Conservation (phyloP, 129 eudicot species). For the Mikania micrantha region DNA sequence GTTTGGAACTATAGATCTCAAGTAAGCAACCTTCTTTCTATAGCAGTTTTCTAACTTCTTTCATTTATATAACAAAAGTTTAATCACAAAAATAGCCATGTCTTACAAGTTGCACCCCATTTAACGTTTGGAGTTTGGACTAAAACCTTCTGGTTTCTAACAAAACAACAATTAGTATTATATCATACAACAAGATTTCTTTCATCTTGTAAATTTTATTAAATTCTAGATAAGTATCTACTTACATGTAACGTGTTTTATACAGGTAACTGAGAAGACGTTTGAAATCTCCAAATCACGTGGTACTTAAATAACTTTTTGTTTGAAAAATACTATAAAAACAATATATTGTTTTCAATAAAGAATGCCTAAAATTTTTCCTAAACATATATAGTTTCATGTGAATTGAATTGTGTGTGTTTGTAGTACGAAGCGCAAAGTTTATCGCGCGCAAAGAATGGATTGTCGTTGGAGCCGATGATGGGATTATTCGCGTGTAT, state of each 20-base stretch:
- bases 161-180: background rate
- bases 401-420: background rate
- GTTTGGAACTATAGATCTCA: constrained; percentile 80
- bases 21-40: constrained; percentile 32
- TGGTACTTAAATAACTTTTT: constrained; percentile 31
- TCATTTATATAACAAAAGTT: no score
- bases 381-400: no score
- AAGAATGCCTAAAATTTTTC: no score
- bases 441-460: constrained; percentile 43
- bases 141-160: background rate
- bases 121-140: background rate
- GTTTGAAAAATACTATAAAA: no score
- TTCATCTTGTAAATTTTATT: background rate
- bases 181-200: no score
- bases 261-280: constrained; percentile 56
- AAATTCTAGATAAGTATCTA: background rate
- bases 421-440: constrained; percentile 39
- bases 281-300: constrained; percentile 57
- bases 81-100: background rate
- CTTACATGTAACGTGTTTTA: background rate
- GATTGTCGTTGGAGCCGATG: constrained; percentile 47
- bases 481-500: constrained; percentile 48
- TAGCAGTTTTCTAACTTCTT: no score
- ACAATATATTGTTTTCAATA: no score
- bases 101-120: no score